phyloP scores from a whole-genome alignment of 2,329 filamentous ascomycete species.

The Hymenoscyphus salicellus region DNA sequence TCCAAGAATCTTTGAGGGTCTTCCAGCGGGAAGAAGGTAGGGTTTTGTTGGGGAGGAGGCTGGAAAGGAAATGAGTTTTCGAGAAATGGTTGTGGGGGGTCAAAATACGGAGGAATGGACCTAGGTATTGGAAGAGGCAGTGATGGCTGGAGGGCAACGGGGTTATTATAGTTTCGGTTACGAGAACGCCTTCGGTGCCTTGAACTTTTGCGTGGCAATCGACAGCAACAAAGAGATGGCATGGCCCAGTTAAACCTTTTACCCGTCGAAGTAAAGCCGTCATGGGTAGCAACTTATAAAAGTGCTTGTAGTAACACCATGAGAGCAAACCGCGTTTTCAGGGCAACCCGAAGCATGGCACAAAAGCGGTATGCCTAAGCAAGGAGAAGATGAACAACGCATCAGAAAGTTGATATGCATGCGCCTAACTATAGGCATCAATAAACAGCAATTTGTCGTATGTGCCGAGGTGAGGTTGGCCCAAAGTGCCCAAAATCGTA shows the following conservation, averaged over 20 bases:
- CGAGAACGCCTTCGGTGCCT: background rate
- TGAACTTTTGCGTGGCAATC: background rate
- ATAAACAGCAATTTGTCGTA: background rate
- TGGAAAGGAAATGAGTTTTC: background rate
- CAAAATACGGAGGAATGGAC: background rate
- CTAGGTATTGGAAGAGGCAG: background rate
- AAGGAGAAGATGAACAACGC: background rate
- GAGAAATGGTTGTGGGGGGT: background rate
- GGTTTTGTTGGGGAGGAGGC: background rate
- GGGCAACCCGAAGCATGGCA: background rate
- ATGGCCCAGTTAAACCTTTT: background rate
- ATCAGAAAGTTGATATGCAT: background rate
- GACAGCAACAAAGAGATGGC: constrained; percentile 2
- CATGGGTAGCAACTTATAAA: constrained; percentile 2
- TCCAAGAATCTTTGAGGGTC: background rate
- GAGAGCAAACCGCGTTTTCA: background rate
- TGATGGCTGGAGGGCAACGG: background rate
- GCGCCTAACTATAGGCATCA: background rate
- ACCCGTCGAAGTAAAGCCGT: background rate
- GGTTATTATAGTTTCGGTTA: constrained; percentile 1
- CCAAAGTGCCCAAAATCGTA: background rate
- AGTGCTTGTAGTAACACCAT: constrained; percentile 1
- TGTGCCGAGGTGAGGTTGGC: background rate
- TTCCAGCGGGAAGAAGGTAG: background rate
- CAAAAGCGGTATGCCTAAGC: background rate